Conservation (phyloP, 176 grass and related monocot genomes). For the Triticum dicoccoides region DNA sequence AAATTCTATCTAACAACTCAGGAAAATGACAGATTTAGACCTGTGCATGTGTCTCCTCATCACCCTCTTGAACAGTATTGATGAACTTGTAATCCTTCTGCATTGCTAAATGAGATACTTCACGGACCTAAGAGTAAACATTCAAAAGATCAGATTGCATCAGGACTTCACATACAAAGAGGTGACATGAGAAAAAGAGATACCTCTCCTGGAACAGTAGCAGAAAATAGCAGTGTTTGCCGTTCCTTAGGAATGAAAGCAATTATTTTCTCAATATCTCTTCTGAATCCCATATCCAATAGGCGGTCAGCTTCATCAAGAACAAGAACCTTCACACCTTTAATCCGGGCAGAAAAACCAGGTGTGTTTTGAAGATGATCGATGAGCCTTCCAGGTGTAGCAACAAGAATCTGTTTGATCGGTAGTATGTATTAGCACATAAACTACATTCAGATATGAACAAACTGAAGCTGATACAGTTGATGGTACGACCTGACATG, state of each 20-base stretch:
- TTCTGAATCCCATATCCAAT: slow-evolving; percentile 96
- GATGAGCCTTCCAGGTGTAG: slow-evolving; percentile 85
- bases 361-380: slow-evolving; percentile 96
- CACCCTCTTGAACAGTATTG: slow-evolving; percentile 88
- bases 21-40: slow-evolving; percentile 36
- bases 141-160: slow-evolving; percentile 24
- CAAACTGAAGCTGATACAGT: slow-evolving; percentile 8
- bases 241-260: slow-evolving; percentile 77
- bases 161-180: slow-evolving; percentile 25
- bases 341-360: slow-evolving; percentile 74
- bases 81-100: slow-evolving; percentile 71
- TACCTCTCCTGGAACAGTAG: slow-evolving; percentile 91
- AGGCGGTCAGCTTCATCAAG: slow-evolving; percentile 97
- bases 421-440: slow-evolving; percentile 25
- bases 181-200: slow-evolving; percentile 20
- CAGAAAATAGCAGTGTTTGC: slow-evolving; percentile 94
- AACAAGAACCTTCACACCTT: slow-evolving; percentile 83
- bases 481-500: slow-evolving; percentile 74
- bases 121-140: slow-evolving; percentile 53
- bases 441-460: slow-evolving; percentile 6
- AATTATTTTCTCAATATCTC: slow-evolving; percentile 94
- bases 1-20: slow-evolving; percentile 30
- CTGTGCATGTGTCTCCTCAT: slow-evolving; percentile 89
- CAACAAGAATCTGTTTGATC: slow-evolving; percentile 77
- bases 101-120: slow-evolving; percentile 89